Conservation (phyloP, 768 basidiomycete species). For the Coprinellus aureogranulatus region DNA sequence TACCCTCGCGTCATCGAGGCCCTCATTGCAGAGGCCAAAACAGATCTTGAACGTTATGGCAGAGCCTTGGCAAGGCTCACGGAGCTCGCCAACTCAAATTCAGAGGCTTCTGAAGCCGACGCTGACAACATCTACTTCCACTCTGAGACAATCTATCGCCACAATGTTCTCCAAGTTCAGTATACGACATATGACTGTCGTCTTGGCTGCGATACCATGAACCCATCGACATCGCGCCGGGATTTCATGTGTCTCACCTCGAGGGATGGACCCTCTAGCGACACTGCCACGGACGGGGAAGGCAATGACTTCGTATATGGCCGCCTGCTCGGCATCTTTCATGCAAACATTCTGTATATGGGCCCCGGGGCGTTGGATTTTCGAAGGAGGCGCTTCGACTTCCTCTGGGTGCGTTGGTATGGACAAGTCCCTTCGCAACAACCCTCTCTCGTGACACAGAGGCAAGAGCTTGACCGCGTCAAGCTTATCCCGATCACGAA, state of each 20-base stretch:
- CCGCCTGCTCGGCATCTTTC: neutral
- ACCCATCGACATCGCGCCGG: slow-evolving; percentile 4
- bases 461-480: too few species aligned
- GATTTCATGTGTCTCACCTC: neutral
- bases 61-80: neutral
- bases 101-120: neutral
- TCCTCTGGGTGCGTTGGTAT: neutral
- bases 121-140: neutral
- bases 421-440: neutral
- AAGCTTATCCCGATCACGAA: neutral
- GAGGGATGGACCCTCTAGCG: too few species aligned
- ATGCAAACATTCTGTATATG: neutral
- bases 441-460: too few species aligned
- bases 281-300: neutral
- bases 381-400: neutral
- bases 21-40: neutral
- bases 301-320: neutral
- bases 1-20: neutral
- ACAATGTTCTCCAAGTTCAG: slow-evolving; percentile 11
- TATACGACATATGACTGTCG: slow-evolving; percentile 18
- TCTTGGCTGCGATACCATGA: slow-evolving; percentile 14
- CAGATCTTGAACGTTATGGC: neutral
- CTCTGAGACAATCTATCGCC: slow-evolving; percentile 8
- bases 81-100: neutral
- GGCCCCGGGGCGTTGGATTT: neutral